Conservation (phyloP, 371 early-diverging fungal genomes). For the Lichtheimia ornata region DNA sequence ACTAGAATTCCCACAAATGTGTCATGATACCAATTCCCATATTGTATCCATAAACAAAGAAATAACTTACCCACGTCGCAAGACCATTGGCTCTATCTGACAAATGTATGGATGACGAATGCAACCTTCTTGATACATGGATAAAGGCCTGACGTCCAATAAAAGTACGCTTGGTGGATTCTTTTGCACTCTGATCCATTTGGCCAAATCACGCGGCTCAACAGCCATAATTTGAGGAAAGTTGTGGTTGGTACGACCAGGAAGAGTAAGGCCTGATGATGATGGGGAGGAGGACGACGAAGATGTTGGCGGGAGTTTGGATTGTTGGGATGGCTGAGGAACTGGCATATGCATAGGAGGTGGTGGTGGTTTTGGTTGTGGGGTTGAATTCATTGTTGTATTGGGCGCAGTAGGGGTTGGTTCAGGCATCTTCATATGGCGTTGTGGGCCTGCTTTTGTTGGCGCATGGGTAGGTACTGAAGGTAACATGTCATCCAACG, state of each 20-base stretch:
- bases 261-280: constrained; percentile 1
- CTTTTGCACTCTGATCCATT: constrained; percentile 33
- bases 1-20: constrained; percentile 8
- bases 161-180: constrained; percentile 63
- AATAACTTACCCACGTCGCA: constrained; percentile 54
- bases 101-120: constrained; percentile 72
- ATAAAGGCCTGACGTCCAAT: constrained; percentile 81
- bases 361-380: constrained; percentile 3
- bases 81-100: constrained; percentile 79
- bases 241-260: constrained; percentile 25
- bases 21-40: neutral
- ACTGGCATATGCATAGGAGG: neutral
- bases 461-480: constrained; percentile 25
- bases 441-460: neutral
- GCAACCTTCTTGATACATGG: constrained; percentile 69
- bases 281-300: neutral
- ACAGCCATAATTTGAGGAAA: constrained; percentile 29
- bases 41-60: neutral
- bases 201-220: constrained; percentile 43
- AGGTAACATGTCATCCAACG: constrained; percentile 24
- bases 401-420: neutral
- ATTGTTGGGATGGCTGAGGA: neutral
- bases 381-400: neutral
- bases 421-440: constrained; percentile 14
- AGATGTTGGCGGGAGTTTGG: constrained; percentile 5